phyloP scores from a whole-genome alignment of 768 basidiomycete genomes.

The Leccinum disarticulatum region DNA sequence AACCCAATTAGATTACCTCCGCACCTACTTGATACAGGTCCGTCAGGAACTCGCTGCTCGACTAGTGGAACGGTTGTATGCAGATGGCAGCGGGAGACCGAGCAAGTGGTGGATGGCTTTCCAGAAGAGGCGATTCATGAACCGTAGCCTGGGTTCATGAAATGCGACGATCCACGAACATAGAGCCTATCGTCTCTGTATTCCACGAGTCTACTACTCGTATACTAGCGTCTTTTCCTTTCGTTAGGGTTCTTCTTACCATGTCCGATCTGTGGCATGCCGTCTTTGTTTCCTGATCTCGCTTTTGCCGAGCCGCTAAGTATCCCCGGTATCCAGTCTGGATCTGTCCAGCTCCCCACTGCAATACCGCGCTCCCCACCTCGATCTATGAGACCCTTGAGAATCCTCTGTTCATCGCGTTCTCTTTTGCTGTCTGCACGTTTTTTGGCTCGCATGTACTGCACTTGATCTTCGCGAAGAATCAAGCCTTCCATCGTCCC shows the following conservation, averaged over 20 bases:
- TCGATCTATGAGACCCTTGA: constrained; percentile 58
- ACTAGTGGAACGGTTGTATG: constrained; percentile 85
- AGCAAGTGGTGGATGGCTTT: constrained; percentile 99
- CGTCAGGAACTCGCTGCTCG: constrained; percentile 90
- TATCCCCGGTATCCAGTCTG: constrained; percentile 90
- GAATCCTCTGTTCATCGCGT: constrained; percentile 69
- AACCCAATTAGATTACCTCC: constrained; percentile 67
- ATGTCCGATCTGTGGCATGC: constrained; percentile 82
- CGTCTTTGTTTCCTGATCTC: constrained; percentile 51
- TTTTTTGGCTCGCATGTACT: constrained; percentile 83
- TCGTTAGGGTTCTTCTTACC: constrained; percentile 92
- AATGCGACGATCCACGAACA: neutral
- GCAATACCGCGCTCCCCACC: constrained; percentile 50
- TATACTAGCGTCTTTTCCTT: constrained; percentile 47
- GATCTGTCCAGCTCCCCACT: constrained; percentile 89
- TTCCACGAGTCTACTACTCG: constrained; percentile 11
- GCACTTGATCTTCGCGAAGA: constrained; percentile 88
- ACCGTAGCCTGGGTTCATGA: constrained; percentile 77
- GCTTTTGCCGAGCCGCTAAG: constrained; percentile 73
- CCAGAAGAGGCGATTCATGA: constrained; percentile 97
- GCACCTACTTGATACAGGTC: constrained; percentile 89
- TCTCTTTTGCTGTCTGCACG: constrained; percentile 68
- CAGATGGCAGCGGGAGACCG: constrained; percentile 89
- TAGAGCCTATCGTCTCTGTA: constrained; percentile 12
- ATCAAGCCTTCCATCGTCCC: constrained; percentile 83